Evolutionary conservation across 2,329 filamentous ascomycete species (phyloP).

Genomic region (Phaeosphaeriaceae sp.): DNA sequence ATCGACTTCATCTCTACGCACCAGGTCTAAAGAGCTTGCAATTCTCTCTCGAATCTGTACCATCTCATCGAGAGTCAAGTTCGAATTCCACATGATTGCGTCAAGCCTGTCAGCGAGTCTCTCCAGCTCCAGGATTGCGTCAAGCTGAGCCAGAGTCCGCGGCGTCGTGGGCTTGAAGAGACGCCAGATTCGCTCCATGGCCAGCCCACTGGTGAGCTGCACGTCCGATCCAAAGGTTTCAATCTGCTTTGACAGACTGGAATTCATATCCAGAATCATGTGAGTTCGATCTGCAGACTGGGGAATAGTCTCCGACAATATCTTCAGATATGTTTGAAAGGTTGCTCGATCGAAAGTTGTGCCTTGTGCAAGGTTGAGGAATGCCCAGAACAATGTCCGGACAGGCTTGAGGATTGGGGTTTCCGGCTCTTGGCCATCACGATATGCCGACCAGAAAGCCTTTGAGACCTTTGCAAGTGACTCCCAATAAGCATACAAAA

Average conservation of each 20-base stretch:
- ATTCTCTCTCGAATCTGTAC: slow-evolving; percentile 45
- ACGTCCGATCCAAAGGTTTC: slow-evolving; percentile 70
- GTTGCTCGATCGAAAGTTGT: slow-evolving; percentile 58
- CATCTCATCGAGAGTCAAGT: slow-evolving; percentile 42
- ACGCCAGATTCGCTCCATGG: slow-evolving; percentile 82
- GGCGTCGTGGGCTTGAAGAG: slow-evolving; percentile 69
- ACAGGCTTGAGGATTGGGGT: slow-evolving; percentile 32
- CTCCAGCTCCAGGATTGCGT: slow-evolving; percentile 52
- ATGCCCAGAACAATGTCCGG: slow-evolving; percentile 56
- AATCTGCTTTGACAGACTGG: slow-evolving; percentile 33
- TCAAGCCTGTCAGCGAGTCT: slow-evolving; percentile 56
- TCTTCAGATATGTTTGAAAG: slow-evolving; percentile 61
- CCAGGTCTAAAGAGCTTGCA: slow-evolving; percentile 41
- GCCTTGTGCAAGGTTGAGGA: slow-evolving; percentile 53
- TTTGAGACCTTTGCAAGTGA: slow-evolving; percentile 25
- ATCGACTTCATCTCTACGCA: slow-evolving; percentile 37
- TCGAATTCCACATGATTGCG: slow-evolving; percentile 44
- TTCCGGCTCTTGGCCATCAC: slow-evolving; percentile 15
- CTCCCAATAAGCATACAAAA: slow-evolving; percentile 36
- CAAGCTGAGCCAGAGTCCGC: slow-evolving; percentile 45
- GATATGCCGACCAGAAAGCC: slow-evolving; percentile 15
- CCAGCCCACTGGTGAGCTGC: slow-evolving; percentile 75
- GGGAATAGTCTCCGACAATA: slow-evolving; percentile 32
- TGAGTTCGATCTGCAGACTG: slow-evolving; percentile 2
- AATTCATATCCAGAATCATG: slow-evolving; percentile 36